These are phyloP conservation scores for Aureobasidium pullulans DNA, from an alignment of 2,329 filamentous ascomycete species.

Conservation along the genomic window DNA sequence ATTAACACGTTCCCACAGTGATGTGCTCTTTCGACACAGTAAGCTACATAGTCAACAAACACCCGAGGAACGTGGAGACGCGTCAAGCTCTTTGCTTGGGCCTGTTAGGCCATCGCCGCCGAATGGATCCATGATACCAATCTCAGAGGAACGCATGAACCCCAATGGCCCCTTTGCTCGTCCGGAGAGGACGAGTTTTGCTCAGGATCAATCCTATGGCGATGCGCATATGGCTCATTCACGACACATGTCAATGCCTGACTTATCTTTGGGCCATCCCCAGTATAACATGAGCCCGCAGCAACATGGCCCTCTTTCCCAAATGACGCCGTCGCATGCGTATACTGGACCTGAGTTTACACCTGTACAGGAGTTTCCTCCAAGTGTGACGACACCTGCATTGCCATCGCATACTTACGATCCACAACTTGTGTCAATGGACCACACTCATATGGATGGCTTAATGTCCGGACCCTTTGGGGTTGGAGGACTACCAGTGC, in stretches of 20 bases:
- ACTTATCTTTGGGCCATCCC: neutral
- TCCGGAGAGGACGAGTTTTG: neutral
- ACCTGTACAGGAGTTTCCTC: conserved; percentile 3
- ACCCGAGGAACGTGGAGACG: conserved; percentile 21
- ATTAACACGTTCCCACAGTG: conserved; percentile 28
- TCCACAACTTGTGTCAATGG: conserved; percentile 7
- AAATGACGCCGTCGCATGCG: neutral
- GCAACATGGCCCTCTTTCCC: neutral
- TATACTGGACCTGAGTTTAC: neutral
- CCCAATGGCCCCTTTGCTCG: neutral
- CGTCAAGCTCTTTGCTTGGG: neutral
- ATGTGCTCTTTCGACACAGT: conserved; percentile 45
- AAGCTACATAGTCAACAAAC: conserved; percentile 39
- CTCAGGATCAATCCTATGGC: neutral
- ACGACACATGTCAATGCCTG: conserved; percentile 15
- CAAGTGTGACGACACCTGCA: neutral
- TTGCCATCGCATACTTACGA: conserved; percentile 7
- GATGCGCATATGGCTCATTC: conserved; percentile 12
- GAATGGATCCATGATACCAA: neutral
- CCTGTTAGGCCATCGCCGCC: conserved; percentile 3
- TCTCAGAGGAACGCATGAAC: neutral
- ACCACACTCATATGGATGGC: neutral
- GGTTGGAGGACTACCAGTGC: neutral
- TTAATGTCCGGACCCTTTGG: conserved; percentile 10
- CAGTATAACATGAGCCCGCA: conserved; percentile 8